Conservation (phyloP, 2,329 filamentous ascomycete species). For the Claviceps arundinis region DNA sequence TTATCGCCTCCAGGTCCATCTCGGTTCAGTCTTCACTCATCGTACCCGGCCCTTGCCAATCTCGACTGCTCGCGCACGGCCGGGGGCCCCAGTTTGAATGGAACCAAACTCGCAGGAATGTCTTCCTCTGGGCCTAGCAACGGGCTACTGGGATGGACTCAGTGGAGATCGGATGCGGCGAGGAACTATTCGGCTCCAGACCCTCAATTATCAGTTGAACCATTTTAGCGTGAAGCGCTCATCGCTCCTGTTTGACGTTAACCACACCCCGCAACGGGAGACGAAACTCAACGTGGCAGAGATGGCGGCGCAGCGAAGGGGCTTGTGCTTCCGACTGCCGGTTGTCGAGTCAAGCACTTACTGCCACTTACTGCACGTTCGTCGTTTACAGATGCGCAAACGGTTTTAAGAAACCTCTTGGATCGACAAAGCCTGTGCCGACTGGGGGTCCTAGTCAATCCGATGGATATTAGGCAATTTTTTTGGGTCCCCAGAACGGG, state of each 20-base stretch:
- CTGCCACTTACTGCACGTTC: too few relatives aligned
- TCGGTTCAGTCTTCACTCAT: not conserved
- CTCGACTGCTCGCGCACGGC: slow-evolving; percentile 2
- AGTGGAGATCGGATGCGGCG: slow-evolving; percentile 2
- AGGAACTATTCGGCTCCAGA: not conserved
- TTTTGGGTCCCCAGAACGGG: not conserved
- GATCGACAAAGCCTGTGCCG: not conserved
- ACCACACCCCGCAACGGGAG: not conserved
- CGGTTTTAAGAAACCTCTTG: not conserved
- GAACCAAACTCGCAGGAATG: slow-evolving; percentile 6
- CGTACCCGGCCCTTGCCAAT: not conserved
- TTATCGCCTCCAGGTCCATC: not conserved
- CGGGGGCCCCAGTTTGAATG: slow-evolving; percentile 1
- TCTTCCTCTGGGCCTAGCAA: slow-evolving; percentile 2
- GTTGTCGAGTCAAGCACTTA: too few relatives aligned
- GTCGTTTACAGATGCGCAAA: too few relatives aligned
- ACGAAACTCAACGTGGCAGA: not conserved
- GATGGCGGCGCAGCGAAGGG: not conserved
- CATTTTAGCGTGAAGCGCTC: not conserved
- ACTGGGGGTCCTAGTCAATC: not conserved
- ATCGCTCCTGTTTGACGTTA: not conserved
- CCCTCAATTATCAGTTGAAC: not conserved
- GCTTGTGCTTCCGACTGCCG: not conserved
- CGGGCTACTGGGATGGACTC: not conserved
- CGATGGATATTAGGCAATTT: slow-evolving; percentile 1